These are phyloP conservation scores for Petunia hybrid DNA, from an alignment of 305 asterid species.

Conservation along the genomic window DNA sequence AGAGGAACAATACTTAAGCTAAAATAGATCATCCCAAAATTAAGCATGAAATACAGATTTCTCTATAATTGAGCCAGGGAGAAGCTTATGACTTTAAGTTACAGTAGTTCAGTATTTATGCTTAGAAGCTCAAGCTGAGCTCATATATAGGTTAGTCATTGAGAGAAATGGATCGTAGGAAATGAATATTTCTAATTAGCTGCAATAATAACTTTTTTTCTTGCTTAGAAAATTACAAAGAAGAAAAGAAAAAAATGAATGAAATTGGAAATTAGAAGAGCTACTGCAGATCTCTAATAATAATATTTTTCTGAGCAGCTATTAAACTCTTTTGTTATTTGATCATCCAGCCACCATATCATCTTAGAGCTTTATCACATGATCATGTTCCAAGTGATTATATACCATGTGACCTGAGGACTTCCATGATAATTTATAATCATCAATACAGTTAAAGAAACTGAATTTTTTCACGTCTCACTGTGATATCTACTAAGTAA, in stretches of 20 bases:
- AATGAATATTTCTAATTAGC: constrained; percentile 67
- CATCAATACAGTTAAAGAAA: not conserved
- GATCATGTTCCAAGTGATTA: constrained; percentile 45
- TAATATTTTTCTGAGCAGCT: constrained; percentile 74
- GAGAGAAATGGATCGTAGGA: no score
- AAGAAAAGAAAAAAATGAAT: not conserved
- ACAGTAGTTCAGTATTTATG: constrained; percentile 44
- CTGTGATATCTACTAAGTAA: no score
- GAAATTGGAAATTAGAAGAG: constrained; percentile 39
- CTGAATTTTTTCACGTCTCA: not conserved
- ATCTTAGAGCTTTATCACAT: no score
- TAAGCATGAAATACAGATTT: no score
- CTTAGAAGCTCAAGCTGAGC: constrained; percentile 38
- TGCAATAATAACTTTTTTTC: constrained; percentile 27
- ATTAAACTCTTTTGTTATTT: constrained; percentile 37
- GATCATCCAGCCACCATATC: constrained; percentile 15
- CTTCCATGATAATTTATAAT: constrained; percentile 43
- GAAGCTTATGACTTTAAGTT: no score
- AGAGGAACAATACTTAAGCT: no score
- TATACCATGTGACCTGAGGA: constrained; percentile 54
- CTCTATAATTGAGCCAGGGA: no score
- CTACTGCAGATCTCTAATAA: constrained; percentile 65
- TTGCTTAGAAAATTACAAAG: constrained; percentile 23
- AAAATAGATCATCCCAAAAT: no score
- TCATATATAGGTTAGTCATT: constrained; percentile 56